Base-by-base conservation (phyloP, 2,329 filamentous ascomycete genomes). In the Cytospora paraplurivora region DNA sequence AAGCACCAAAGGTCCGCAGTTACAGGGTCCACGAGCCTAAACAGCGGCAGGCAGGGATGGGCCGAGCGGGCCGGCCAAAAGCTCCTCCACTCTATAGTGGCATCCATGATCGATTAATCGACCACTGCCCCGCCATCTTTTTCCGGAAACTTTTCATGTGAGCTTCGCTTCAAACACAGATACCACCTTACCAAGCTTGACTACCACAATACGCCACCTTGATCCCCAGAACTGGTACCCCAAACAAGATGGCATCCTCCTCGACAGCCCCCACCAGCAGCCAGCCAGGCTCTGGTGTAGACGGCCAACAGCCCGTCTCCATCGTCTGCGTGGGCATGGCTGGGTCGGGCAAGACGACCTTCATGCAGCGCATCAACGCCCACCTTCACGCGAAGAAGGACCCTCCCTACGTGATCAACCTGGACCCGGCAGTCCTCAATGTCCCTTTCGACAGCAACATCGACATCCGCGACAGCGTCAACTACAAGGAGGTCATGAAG, bases 401-500 rank as follows among this genome's bases (percentile, higher is more conserved):
- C 19, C 88, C 92, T 1, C 95, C 96, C 5, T 99, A 99, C 76
- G 93, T 98, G 64, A 88, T 99, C 74, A 99, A 99, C 77, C 89
- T 99, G 67, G 95, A 99, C 74, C 95, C 95, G 1, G 95, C 96
- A 49, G 95, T 99, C 10, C 85, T 93, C 72, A 92, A 89, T 69
- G 91, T 97, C 7, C 95, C 96, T 3, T 99, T 97, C 74, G 94
- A 97, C 70, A 88, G 90, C 76, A 99, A 99, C 77, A 98, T 99
- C 78, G 95, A 99, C 78, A 99, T 99, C 71, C 92, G 96, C 72
- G 95, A 99, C 78, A 95, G 91, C 33, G 94, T 99, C 76, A 97
- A 99, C 84, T 99, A 99, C 82, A 95, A 97, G 76, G 94, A 99
- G 78, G 95, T 99, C 68, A 99, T 99, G 96, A 96, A 94, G 78